Conservation (phyloP, 257 asterid species). For the Scutellaria baicalensis region DNA sequence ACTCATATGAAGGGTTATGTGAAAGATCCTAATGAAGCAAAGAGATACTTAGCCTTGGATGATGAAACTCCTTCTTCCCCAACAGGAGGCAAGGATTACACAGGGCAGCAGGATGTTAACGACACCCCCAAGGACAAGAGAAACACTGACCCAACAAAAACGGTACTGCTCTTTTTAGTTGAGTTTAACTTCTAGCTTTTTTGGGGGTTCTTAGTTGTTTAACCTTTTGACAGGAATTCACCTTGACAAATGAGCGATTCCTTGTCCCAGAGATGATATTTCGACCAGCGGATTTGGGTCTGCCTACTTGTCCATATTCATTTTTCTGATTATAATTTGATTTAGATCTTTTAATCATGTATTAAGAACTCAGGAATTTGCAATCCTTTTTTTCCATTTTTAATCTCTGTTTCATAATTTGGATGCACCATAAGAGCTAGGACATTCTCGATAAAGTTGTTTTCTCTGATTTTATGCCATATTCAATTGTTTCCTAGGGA, state of each 20-base stretch:
- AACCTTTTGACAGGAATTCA: slow-evolving; percentile 56
- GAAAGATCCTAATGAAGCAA: slow-evolving; percentile 64
- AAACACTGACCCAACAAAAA: slow-evolving; percentile 56
- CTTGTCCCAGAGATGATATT: slow-evolving; percentile 96
- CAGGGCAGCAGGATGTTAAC: slow-evolving; percentile 25
- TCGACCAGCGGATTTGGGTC: slow-evolving; percentile 96
- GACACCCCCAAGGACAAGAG: slow-evolving; percentile 38
- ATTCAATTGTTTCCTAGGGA: slow-evolving; percentile 40
- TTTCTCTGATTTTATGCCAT: slow-evolving; percentile 4
- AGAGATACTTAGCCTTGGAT: slow-evolving; percentile 45
- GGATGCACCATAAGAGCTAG: neutral
- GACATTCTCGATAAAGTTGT: neutral
- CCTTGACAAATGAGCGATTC: slow-evolving; percentile 89
- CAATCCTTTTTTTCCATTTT: neutral
- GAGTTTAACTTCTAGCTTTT: neutral
- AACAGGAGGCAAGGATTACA: slow-evolving; percentile 25
- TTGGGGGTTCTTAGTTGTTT: neutral
- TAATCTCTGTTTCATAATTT: neutral
- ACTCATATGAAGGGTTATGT: slow-evolving; percentile 70
- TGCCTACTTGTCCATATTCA: slow-evolving; percentile 11
- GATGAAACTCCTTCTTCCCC: slow-evolving; percentile 20
- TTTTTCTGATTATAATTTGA: neutral
- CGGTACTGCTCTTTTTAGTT: slow-evolving; percentile 30
- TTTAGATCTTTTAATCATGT: neutral
- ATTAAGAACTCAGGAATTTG: neutral